Percentiles rank a stretch among this genome's conserved stretches.
Evolutionary conservation across 108 stramenopile species (phyloP).

Genomic region (Nannochloropsis salina): DNA sequence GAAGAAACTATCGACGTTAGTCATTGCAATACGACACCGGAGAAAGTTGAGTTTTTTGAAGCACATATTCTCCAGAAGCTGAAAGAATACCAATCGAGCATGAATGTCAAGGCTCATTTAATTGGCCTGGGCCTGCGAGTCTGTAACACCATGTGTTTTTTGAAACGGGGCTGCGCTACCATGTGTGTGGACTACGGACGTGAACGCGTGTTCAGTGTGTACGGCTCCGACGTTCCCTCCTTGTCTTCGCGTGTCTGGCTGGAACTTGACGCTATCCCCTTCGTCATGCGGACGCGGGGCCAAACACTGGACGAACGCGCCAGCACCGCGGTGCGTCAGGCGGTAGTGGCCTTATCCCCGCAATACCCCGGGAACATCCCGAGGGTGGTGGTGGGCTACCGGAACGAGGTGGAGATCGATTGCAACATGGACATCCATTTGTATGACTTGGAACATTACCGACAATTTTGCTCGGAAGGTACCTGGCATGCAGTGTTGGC

Average conservation of each 20-base stretch:
- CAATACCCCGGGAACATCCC: slow-evolving; percentile 10
- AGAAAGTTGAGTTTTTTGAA: slow-evolving; percentile 10
- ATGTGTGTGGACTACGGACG: slow-evolving; percentile 17
- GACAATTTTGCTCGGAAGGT: neutral
- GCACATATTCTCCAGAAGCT: neutral
- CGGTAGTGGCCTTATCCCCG: neutral
- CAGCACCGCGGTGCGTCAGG: neutral
- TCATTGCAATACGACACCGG: neutral
- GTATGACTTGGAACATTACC: neutral
- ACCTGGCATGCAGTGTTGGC: neutral
- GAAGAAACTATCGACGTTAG: slow-evolving; percentile 2
- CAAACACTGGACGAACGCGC: neutral
- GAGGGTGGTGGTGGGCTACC: neutral
- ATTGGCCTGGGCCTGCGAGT: slow-evolving; percentile 19
- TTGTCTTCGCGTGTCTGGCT: neutral
- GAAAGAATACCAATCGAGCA: neutral
- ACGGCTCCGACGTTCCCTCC: neutral
- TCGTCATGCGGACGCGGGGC: neutral
- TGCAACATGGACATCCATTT: slow-evolving; percentile 16
- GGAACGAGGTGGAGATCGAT: neutral
- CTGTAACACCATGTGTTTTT: slow-evolving; percentile 15
- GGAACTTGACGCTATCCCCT: neutral
- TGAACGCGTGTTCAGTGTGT: neutral
- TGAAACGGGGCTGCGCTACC: slow-evolving; percentile 1
- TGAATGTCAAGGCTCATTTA: neutral